Evolutionary conservation across 805 yeast species (phyloP).

Genomic region (Metschnikowia kofuensis): DNA sequence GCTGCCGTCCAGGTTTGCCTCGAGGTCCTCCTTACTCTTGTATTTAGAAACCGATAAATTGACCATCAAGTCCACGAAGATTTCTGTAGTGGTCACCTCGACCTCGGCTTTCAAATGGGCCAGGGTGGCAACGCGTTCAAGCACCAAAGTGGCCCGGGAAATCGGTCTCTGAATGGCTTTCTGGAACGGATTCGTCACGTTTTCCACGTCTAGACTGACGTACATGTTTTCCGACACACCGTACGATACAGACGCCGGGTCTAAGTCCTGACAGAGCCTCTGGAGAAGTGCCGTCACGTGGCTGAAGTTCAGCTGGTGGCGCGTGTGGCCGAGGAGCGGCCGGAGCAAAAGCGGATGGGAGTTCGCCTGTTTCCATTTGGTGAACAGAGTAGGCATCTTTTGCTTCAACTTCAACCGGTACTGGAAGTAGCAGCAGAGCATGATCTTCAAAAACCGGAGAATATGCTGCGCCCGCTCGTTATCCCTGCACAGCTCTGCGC

Average conservation of each 20-base stretch:
- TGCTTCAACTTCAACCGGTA: constrained; percentile 42
- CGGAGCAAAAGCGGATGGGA: constrained; percentile 48
- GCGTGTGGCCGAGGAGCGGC: constrained; percentile 57
- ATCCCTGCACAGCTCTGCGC: constrained; percentile 28
- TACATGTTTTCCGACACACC: constrained; percentile 20
- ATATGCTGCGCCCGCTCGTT: constrained; percentile 52
- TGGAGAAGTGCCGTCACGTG: constrained; percentile 29
- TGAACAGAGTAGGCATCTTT: constrained; percentile 46
- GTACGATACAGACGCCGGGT: constrained; percentile 2
- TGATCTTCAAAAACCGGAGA: constrained; percentile 50
- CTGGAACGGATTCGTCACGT: constrained; percentile 32
- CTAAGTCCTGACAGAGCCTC: constrained; percentile 14
- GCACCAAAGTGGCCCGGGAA: constrained; percentile 26
- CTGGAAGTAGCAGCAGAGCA: constrained; percentile 59
- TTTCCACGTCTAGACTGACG: constrained; percentile 20
- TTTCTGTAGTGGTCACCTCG: constrained; percentile 38
- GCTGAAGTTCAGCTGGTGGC: constrained; percentile 46
- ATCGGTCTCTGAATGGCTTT: constrained; percentile 40
- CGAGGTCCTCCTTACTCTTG: constrained; percentile 22
- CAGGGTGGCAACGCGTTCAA: constrained; percentile 18
- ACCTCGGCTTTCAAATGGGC: constrained; percentile 25
- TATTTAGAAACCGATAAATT: constrained; percentile 35
- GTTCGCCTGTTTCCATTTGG: constrained; percentile 42
- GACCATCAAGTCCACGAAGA: constrained; percentile 38
- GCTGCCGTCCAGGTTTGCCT: constrained; percentile 29